Conservation (phyloP, 2,329 filamentous ascomycete genomes). For the Fusarium paranaense region DNA sequence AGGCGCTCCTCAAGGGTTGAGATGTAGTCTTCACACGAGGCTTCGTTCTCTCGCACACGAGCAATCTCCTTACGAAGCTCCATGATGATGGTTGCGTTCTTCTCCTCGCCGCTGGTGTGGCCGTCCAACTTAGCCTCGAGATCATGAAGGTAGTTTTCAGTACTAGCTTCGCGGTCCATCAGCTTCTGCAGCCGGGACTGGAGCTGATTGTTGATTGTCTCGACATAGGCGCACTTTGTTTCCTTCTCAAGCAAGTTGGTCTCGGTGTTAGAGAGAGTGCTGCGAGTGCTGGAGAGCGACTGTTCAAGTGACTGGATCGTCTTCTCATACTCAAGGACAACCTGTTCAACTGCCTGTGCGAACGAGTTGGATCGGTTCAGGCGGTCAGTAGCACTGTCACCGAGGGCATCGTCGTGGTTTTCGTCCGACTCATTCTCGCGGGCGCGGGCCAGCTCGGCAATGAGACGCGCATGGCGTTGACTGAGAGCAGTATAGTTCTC, state of each 20-base stretch:
- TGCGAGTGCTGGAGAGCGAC: conserved; percentile 88
- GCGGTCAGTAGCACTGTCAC: conserved; percentile 85
- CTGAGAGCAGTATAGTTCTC: conserved; percentile 95
- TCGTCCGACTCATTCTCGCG: conserved; percentile 75
- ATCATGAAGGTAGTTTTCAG: conserved; percentile 92
- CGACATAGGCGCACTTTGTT: conserved; percentile 90
- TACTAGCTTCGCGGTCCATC: conserved; percentile 89
- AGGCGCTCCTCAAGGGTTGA: conserved; percentile 95
- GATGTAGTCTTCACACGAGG: conserved; percentile 94
- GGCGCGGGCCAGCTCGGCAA: conserved; percentile 91
- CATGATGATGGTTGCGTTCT: conserved; percentile 84
- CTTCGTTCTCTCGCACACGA: conserved; percentile 89
- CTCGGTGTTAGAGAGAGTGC: conserved; percentile 85
- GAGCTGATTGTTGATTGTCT: conserved; percentile 91
- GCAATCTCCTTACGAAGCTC: conserved; percentile 93
- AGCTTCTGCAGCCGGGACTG: conserved; percentile 92
- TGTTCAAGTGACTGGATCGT: conserved; percentile 95
- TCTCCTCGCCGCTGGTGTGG: conserved; percentile 91
- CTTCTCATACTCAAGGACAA: conserved; percentile 98
- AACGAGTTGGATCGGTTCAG: conserved; percentile 96
- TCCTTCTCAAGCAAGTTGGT: conserved; percentile 91
- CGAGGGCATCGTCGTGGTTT: conserved; percentile 70
- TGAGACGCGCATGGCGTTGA: conserved; percentile 93
- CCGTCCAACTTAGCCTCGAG: conserved; percentile 91
- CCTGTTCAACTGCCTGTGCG: conserved; percentile 93